These are phyloP conservation scores for Rhodotorula sp. DNA, from an alignment of 1,284 basidiomycete genomes.

Conservation along the genomic window DNA sequence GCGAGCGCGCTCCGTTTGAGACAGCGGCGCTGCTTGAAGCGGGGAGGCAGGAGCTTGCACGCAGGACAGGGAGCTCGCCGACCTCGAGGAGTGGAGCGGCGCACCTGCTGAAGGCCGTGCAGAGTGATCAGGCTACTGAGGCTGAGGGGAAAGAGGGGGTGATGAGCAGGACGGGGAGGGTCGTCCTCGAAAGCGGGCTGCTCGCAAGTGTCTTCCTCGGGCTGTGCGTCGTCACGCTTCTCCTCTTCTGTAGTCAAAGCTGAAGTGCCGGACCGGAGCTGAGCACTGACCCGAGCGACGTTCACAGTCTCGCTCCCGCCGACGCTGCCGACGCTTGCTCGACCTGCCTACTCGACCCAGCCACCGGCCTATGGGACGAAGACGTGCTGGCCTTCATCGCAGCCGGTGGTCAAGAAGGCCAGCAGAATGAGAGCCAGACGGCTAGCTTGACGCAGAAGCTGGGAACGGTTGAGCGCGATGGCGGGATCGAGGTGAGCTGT, in stretches of 20 bases:
- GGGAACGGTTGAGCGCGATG: conserved; percentile 64
- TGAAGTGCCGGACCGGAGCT: no score
- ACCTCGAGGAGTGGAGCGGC: not conserved
- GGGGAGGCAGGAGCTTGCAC: not conserved
- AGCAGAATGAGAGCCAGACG: not conserved
- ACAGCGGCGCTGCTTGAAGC: not conserved
- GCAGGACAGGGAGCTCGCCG: not conserved
- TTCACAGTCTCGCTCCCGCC: conserved; percentile 58
- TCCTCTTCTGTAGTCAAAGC: no score
- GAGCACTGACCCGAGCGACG: not conserved
- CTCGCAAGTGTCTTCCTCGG: conserved; percentile 69
- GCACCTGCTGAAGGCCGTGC: not conserved
- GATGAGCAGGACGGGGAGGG: conserved; percentile 68
- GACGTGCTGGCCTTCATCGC: conserved; percentile 56
- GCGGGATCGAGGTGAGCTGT: conserved; percentile 13
- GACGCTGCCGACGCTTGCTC: conserved; percentile 72
- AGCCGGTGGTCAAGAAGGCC: not conserved
- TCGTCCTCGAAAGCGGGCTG: conserved; percentile 69
- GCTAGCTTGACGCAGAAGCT: conserved; percentile 66
- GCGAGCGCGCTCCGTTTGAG: not conserved
- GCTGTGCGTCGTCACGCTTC: conserved; percentile 53
- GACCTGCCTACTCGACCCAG: conserved; percentile 71
- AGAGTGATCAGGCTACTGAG: not conserved
- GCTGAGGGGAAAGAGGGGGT: conserved; percentile 49
- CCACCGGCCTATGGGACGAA: conserved; percentile 64